Evolutionary conservation across 768 basidiomycete genomes (phyloP), one percentile per base, ranked within the genome.

Genomic region (Cyclocybe aegerita): DNA sequence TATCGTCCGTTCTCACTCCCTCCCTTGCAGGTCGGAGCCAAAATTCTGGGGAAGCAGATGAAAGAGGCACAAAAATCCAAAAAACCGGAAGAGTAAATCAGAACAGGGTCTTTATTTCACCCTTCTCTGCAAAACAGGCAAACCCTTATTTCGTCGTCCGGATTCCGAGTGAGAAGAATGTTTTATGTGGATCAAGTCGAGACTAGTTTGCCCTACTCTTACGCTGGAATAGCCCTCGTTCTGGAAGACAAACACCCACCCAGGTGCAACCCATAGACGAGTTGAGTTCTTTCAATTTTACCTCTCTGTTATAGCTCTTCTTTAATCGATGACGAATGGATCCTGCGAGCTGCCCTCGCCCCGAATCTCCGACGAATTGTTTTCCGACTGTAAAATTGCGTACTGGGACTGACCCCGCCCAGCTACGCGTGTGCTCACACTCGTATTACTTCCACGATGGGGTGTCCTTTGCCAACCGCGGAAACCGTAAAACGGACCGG

Each of bases 1-100:
- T 45, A 37, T 44, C 32, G 23, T 49, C 51, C 55, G 33, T 52
- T 57, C 57, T 58, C 55, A 51, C 17, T 56, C 17, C 56, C 53
- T 54, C 23, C 23, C 58, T 55, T 55, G 52, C 60, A 91, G 90
- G 85, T 93, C 54, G 81, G 88, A 65, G 89, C 89, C 53, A 92
- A 89, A 68, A 86, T 91, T 52, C 65, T 90, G 39, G 84, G 85
- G 8, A 75, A 83, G 65, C 76, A 73, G 56, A 65, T 86, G 68
- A 77, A 81, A 60, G 77, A 70, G 46, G 70, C 67, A 46, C 70
- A 75, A 56, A 68, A 68, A 40, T 53, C 72, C 46, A 68, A 65
- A 53, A 68, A 72, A 61, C 60, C 67, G 58, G 69, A 76, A 50
- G 55, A 63, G 50, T 67, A 64, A 55, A 48, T 58, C 48, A 63